Evolutionary conservation across 768 basidiomycete species (phyloP).

Genomic region (Podaxis mareebaensis): DNA sequence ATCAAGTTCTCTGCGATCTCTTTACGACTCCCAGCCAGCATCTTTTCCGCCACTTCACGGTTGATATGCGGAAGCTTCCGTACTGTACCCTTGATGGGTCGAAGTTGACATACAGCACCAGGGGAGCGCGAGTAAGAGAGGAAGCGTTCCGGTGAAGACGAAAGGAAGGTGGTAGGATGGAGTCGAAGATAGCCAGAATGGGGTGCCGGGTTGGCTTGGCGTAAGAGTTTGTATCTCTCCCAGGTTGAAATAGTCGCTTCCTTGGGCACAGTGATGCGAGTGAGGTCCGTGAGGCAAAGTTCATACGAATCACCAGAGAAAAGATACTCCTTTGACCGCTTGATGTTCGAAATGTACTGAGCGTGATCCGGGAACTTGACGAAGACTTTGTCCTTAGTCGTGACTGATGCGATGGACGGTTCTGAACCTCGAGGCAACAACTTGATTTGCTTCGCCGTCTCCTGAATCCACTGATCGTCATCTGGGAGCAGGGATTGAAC

Average conservation of each 20-base stretch:
- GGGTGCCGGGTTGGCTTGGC: conserved; percentile 82
- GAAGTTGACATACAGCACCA: conserved; percentile 69
- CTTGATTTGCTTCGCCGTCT: conserved; percentile 29
- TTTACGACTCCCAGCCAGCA: conserved; percentile 68
- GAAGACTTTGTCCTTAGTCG: conserved; percentile 35
- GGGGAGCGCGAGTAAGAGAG: conserved; percentile 76
- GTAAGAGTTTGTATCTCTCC: conserved; percentile 73
- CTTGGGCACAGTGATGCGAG: conserved; percentile 52
- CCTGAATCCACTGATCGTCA: conserved; percentile 61
- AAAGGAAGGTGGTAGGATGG: conserved; percentile 74
- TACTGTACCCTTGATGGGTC: conserved; percentile 94
- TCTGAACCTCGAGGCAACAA: conserved; percentile 29
- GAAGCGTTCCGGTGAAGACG: conserved; percentile 92
- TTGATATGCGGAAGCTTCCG: conserved; percentile 67
- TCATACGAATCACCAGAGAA: conserved; percentile 91
- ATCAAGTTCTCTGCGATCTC: conserved; percentile 97
- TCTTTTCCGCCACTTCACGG: conserved; percentile 63
- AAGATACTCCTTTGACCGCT: conserved; percentile 69
- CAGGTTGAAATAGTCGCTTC: conserved; percentile 44
- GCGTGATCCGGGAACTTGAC: conserved; percentile 58
- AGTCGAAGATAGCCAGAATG: conserved; percentile 82
- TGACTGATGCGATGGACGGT: conserved; percentile 20
- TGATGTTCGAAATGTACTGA: conserved; percentile 68
- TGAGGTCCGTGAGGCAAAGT: conserved; percentile 82
- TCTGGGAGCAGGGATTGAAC: conserved; percentile 64